A percentile compares a stretch with the other conserved stretches of the same genome.
phyloP scores from a whole-genome alignment of 2,329 filamentous ascomycete species.

The Leptographium lundbergii region DNA sequence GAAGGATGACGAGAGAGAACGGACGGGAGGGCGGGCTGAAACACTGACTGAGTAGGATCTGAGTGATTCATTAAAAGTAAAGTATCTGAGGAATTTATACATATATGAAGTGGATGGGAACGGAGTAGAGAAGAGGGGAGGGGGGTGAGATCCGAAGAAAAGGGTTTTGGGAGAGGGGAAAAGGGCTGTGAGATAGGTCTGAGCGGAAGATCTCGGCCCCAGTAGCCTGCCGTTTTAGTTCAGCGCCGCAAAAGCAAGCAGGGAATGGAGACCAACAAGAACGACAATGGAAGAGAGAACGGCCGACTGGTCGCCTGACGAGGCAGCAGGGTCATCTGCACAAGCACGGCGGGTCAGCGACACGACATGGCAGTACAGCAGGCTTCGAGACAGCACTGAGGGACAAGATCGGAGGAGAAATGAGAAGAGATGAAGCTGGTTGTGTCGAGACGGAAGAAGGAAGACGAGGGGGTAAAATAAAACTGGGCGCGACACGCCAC shows the following conservation, averaged over 20 bases:
- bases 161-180: background rate
- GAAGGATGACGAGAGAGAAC: background rate
- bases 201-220: background rate
- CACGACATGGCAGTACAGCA: background rate
- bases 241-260: background rate
- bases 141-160: background rate
- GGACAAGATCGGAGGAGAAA: background rate
- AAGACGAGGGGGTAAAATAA: background rate
- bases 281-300: background rate
- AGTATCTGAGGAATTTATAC: background rate
- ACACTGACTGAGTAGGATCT: background rate
- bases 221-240: background rate
- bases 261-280: background rate
- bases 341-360: background rate
- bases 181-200: background rate
- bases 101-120: background rate
- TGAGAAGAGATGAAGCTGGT: background rate
- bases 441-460: background rate
- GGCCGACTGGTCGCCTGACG: background rate
- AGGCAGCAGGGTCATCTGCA: background rate
- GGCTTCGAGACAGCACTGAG: background rate
- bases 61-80: background rate
- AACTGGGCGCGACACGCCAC: background rate
- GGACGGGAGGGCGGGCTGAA: background rate
- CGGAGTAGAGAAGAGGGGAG: background rate